phyloP scores from a whole-genome alignment of 768 basidiomycete species.

The Podaxis sp. region DNA sequence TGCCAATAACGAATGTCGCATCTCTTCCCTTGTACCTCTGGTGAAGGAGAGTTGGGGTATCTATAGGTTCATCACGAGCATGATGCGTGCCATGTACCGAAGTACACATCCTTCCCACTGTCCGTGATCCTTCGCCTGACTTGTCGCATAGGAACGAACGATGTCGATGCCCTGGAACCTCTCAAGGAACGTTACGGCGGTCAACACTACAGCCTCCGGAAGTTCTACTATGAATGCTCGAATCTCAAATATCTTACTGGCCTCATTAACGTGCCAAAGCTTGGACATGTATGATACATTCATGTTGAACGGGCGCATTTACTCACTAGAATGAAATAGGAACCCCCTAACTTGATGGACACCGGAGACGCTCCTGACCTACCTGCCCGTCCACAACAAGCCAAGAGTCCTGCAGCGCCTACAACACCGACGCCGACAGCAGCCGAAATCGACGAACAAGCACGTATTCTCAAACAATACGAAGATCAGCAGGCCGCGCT shows the following conservation, averaged over 20 bases:
- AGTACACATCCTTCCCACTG: conserved; percentile 44
- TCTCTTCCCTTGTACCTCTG: conserved; percentile 91
- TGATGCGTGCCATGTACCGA: conserved; percentile 96
- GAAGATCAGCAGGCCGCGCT: conserved; percentile 93
- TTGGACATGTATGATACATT: conserved; percentile 68
- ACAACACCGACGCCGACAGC: conserved; percentile 68
- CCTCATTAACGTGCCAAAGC: conserved; percentile 96
- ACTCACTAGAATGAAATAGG: conserved; percentile 43
- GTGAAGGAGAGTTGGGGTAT: conserved; percentile 99
- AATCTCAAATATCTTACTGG: conserved; percentile 98
- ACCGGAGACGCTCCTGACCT: conserved; percentile 82
- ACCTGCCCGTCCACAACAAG: conserved; percentile 74
- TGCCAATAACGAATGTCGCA: conserved; percentile 95
- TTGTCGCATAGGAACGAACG: conserved; percentile 72
- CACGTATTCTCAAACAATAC: conserved; percentile 92
- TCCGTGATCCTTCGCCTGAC: neutral
- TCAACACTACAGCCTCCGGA: conserved; percentile 91
- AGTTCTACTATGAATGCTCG: conserved; percentile 99
- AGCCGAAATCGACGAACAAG: conserved; percentile 84
- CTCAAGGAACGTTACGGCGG: conserved; percentile 83
- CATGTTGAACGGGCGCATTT: neutral
- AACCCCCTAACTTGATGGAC: conserved; percentile 93
- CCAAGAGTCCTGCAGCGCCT: conserved; percentile 61
- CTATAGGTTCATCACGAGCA: conserved; percentile 97
- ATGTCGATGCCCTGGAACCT: conserved; percentile 86